Base-by-base conservation (phyloP, 495 filamentous ascomycete genomes). In the Penicillium simplicissimum region DNA sequence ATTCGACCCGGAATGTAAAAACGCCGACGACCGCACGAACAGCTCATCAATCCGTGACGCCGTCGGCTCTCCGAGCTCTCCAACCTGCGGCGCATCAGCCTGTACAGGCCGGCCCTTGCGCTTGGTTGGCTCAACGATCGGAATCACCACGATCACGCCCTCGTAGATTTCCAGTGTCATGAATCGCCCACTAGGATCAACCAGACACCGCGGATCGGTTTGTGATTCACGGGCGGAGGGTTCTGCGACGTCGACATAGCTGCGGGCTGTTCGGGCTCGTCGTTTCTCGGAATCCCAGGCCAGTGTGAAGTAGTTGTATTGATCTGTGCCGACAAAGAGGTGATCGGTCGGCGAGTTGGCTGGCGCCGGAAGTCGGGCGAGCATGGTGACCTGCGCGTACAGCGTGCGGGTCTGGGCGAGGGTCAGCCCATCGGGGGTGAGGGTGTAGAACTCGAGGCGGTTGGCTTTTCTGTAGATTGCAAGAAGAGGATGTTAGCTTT, bases 251-350 rank as follows among this genome's bases (percentile, higher is more conserved):
- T 96, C 90, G 54, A 87, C 83, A 63, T 86, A 90, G 28, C 74
- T 82, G 58, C 90, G 84, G 40, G 89, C 80, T 15, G 91, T 96
- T 33, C 83, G 82, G 1, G 96, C 74, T 60, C 82, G 78, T 23
- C 79, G 77, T n/a, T 71, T 81, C 9, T 82, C 67, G 13, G 79
- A 60, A 74, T 97, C 88, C 95, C 95, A 99, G 0, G 81, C 85
- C 15, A 96, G 74, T 7, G 91, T 95, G 70, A 97, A 96, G 75
- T 96, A 97, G 59, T 89, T 87, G 66, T 88, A 90, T 56, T 90
- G 87, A 68, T 96, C 89, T 11, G 95, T 97, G 35, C 91, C 94
- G 61, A 99, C 82, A 71, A 99, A 96, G 64, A 99, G 85, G 65
- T 98, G 86, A 64, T 97, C 93, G 9, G 88, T 93, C 6, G 78